phyloP scores from a whole-genome alignment of 2,329 filamentous ascomycete species.

The Xylariaceae sp. region DNA sequence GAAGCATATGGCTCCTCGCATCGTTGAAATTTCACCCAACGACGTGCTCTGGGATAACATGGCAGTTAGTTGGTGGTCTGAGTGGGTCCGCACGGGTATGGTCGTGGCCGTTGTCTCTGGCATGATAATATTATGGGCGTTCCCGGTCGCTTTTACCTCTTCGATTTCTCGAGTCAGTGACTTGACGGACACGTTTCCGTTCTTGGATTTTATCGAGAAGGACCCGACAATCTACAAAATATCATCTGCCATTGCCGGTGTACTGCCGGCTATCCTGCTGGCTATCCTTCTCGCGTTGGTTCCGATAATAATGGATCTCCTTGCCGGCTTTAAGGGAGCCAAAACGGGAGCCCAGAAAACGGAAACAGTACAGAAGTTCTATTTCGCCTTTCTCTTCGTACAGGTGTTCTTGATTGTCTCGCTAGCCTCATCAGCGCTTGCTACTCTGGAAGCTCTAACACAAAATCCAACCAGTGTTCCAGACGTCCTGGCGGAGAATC shows the following conservation, averaged over 20 bases:
- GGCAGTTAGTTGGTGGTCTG: slow-evolving; percentile 92
- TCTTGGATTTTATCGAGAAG: slow-evolving; percentile 69
- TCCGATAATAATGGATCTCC: slow-evolving; percentile 74
- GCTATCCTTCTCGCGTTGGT: slow-evolving; percentile 78
- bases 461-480: slow-evolving; percentile 69
- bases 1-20: slow-evolving; percentile 87
- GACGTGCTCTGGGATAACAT: slow-evolving; percentile 98
- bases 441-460: slow-evolving; percentile 60
- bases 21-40: slow-evolving; percentile 90
- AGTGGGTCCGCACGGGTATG: slow-evolving; percentile 71
- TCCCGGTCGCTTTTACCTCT: slow-evolving; percentile 88
- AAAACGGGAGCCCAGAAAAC: slow-evolving; percentile 80
- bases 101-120: slow-evolving; percentile 68
- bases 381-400: slow-evolving; percentile 92
- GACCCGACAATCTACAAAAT: slow-evolving; percentile 64
- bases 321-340: slow-evolving; percentile 75
- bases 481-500: slow-evolving; percentile 70
- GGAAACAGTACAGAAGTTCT: slow-evolving; percentile 87
- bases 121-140: slow-evolving; percentile 86
- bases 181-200: slow-evolving; percentile 66
- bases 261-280: slow-evolving; percentile 78
- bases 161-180: slow-evolving; percentile 76
- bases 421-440: slow-evolving; percentile 71
- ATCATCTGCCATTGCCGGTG: slow-evolving; percentile 72
- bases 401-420: slow-evolving; percentile 94